A percentile compares a stretch with the other conserved stretches of the same genome.
These are phyloP conservation scores for Asclepias syriaca DNA, from an alignment of 257 asterid genomes.

Conservation along the genomic window DNA sequence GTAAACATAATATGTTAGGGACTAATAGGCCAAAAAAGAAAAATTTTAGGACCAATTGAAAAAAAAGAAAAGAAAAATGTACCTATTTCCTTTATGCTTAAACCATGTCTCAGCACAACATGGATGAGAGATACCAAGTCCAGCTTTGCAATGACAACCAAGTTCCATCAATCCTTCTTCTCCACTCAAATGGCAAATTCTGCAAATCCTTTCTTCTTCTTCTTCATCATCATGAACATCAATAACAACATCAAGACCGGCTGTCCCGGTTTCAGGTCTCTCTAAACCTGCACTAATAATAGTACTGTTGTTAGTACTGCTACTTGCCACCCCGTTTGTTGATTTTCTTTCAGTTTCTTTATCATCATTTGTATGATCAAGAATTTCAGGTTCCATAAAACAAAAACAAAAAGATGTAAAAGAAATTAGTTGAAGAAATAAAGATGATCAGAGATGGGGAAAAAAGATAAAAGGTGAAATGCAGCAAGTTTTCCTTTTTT, in stretches of 20 bases:
- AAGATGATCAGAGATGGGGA: neutral
- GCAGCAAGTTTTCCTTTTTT: neutral
- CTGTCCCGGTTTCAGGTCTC: neutral
- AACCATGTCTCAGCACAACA: constrained; percentile 56
- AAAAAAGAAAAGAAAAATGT: too few relatives aligned
- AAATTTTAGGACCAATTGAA: too few relatives aligned
- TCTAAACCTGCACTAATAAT: neutral
- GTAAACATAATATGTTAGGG: too few relatives aligned
- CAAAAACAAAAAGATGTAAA: too few relatives aligned
- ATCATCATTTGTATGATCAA: constrained; percentile 6
- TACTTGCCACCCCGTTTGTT: neutral
- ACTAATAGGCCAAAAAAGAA: too few relatives aligned
- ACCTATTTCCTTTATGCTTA: constrained; percentile 44
- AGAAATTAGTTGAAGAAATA: neutral
- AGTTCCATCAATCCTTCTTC: constrained; percentile 32
- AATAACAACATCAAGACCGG: neutral
- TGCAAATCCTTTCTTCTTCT: constrained; percentile 28
- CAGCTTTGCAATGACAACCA: constrained; percentile 51
- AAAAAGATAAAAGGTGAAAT: too few relatives aligned
- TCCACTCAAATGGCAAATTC: constrained; percentile 51
- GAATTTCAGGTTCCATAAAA: constrained; percentile 20
- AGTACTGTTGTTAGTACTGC: neutral
- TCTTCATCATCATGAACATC: constrained; percentile 11
- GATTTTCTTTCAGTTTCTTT: neutral
- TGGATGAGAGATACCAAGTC: constrained; percentile 38